These are phyloP conservation scores for Xylariaceae sp. DNA, from an alignment of 2,329 filamentous ascomycete species.

Conservation along the genomic window DNA sequence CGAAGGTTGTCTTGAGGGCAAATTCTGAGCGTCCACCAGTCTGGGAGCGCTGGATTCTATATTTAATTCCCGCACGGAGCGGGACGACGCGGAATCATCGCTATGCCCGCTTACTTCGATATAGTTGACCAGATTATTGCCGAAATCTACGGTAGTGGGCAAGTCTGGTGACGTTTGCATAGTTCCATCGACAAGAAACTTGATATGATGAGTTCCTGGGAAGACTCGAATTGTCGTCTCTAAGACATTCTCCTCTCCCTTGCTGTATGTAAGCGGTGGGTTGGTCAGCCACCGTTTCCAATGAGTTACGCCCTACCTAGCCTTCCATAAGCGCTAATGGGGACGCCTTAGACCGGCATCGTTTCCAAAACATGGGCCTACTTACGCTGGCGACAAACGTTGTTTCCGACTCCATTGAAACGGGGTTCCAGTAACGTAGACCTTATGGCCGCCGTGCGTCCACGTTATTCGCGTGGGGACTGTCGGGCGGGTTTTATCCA, in stretches of 20 bases:
- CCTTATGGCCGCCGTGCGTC: slow-evolving; percentile 75
- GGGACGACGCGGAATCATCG: slow-evolving; percentile 25
- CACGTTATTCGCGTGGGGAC: slow-evolving; percentile 85
- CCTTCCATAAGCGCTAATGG: no score
- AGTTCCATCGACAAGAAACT: slow-evolving; percentile 90
- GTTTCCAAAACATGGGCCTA: slow-evolving; percentile 24
- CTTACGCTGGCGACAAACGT: slow-evolving; percentile 77
- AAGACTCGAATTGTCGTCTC: slow-evolving; percentile 76
- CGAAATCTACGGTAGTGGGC: slow-evolving; percentile 94
- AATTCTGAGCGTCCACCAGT: slow-evolving; percentile 24
- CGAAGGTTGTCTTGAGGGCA: slow-evolving; percentile 31
- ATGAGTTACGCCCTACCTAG: not conserved
- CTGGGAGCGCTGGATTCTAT: slow-evolving; percentile 28
- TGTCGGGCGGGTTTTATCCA: slow-evolving; percentile 68
- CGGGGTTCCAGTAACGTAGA: slow-evolving; percentile 96
- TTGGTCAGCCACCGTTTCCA: slow-evolving; percentile 11
- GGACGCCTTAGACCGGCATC: slow-evolving; percentile 16
- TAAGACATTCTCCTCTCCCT: slow-evolving; percentile 58
- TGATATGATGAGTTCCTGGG: slow-evolving; percentile 92
- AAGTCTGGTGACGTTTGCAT: slow-evolving; percentile 85
- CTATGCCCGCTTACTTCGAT: slow-evolving; percentile 71
- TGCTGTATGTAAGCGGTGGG: slow-evolving; percentile 32
- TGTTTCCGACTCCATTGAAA: slow-evolving; percentile 97
- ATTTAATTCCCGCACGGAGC: slow-evolving; percentile 21
- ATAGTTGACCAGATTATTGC: slow-evolving; percentile 97